These are phyloP conservation scores for Salix koriyanagi DNA, from an alignment of 345 rosid species.

Conservation along the genomic window DNA sequence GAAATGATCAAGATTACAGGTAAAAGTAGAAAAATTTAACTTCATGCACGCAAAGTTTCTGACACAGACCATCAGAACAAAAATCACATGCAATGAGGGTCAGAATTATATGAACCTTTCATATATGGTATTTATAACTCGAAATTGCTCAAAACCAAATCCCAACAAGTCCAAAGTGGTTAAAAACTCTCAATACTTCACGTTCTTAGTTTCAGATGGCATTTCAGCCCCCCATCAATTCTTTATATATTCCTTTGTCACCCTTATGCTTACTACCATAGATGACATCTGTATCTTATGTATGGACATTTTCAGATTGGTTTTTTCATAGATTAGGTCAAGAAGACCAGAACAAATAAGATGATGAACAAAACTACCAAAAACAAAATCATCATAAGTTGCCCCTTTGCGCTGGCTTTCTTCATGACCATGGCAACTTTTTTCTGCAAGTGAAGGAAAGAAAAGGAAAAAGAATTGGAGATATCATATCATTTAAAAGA, in stretches of 20 bases:
- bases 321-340: background rate
- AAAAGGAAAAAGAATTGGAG: background rate
- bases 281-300: background rate
- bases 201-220: background rate
- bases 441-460: conserved; percentile 51
- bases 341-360: conserved; percentile 66
- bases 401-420: conserved; percentile 93
- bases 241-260: background rate
- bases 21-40: background rate
- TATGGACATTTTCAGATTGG: background rate
- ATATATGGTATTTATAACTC: background rate
- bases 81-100: background rate
- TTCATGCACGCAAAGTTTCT: no score
- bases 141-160: background rate
- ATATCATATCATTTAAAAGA: background rate
- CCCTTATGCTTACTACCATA: background rate
- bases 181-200: background rate
- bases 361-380: conserved; percentile 75
- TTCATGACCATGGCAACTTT: conserved; percentile 97
- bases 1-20: no score
- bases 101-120: background rate
- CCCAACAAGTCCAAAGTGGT: background rate
- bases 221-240: background rate
- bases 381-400: conserved; percentile 86
- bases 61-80: background rate